Evolutionary conservation across 441 rosid species (phyloP).

Genomic region (Syzygium syzygioides): DNA sequence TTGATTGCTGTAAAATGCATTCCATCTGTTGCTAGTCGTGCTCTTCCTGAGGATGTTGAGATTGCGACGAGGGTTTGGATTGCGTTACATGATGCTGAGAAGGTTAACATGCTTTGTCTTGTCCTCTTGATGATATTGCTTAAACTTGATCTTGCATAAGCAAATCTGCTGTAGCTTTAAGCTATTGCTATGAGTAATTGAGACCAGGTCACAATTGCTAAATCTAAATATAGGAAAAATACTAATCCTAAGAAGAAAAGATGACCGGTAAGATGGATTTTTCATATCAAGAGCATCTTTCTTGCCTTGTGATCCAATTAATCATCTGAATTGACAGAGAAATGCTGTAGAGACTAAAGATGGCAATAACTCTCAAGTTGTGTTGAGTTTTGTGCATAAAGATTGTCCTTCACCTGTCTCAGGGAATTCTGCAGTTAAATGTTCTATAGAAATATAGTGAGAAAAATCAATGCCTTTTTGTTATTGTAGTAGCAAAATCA

Average conservation of each 20-base stretch:
- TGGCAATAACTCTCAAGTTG: background rate
- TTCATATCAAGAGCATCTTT: background rate
- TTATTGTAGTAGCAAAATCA: background rate
- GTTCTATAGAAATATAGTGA: background rate
- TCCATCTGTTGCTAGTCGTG: conserved; percentile 74
- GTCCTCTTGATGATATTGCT: background rate
- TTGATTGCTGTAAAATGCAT: conserved; percentile 90
- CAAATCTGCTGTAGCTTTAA: background rate
- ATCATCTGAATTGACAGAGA: background rate
- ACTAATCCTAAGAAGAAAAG: background rate
- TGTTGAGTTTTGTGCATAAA: background rate
- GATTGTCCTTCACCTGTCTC: background rate
- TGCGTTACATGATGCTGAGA: conserved; percentile 94
- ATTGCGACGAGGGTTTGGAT: conserved; percentile 95
- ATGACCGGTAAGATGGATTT: background rate
- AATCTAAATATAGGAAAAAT: background rate
- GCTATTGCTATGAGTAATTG: background rate
- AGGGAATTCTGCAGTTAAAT: background rate
- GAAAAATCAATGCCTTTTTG: background rate
- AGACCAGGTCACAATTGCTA: background rate
- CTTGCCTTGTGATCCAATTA: background rate
- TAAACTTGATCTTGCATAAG: background rate
- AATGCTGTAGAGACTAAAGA: background rate
- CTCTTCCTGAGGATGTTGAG: conserved; percentile 73
- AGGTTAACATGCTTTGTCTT: conserved; percentile 45